Conservation (phyloP, 257 asterid genomes). For the Petunia axillaris region DNA sequence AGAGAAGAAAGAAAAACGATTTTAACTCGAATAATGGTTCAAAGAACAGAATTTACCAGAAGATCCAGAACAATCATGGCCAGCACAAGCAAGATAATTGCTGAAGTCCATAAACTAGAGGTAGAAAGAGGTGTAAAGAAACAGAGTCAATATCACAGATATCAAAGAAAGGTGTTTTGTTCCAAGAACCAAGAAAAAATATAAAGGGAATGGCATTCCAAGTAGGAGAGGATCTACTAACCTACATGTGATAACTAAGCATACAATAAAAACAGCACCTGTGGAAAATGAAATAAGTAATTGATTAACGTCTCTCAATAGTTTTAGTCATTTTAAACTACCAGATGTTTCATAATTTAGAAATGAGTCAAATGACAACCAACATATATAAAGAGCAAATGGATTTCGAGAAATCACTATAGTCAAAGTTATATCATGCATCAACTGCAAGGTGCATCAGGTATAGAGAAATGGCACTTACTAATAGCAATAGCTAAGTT, state of each 20-base stretch:
- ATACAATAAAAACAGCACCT: constrained; percentile 93
- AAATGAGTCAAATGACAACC: not conserved
- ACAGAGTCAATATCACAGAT: constrained; percentile 20
- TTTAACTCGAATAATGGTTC: not conserved
- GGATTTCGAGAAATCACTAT: not conserved
- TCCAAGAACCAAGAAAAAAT: constrained; percentile 9
- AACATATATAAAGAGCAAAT: not conserved
- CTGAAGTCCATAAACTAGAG: constrained; percentile 91
- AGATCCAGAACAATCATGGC: constrained; percentile 90
- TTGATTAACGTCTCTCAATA: constrained; percentile 14
- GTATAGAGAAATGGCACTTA: constrained; percentile 41
- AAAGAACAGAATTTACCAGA: constrained; percentile 57
- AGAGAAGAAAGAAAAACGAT: constrained; percentile 10
- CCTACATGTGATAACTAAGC: constrained; percentile 95
- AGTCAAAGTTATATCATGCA: constrained; percentile 10
- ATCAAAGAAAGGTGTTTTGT: constrained; percentile 11
- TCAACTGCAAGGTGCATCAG: constrained; percentile 13
- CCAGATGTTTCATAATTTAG: constrained; percentile 13
- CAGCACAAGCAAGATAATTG: constrained; percentile 85
- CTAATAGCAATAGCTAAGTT: constrained; percentile 93
- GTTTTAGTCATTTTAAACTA: not conserved
- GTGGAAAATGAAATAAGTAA: constrained; percentile 32
- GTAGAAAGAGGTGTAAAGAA: constrained; percentile 22
- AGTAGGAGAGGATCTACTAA: constrained; percentile 37
- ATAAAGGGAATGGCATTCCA: not conserved